These are phyloP conservation scores for Crithidia brevicula DNA, from an alignment of 208 protist species.

Conservation along the genomic window DNA sequence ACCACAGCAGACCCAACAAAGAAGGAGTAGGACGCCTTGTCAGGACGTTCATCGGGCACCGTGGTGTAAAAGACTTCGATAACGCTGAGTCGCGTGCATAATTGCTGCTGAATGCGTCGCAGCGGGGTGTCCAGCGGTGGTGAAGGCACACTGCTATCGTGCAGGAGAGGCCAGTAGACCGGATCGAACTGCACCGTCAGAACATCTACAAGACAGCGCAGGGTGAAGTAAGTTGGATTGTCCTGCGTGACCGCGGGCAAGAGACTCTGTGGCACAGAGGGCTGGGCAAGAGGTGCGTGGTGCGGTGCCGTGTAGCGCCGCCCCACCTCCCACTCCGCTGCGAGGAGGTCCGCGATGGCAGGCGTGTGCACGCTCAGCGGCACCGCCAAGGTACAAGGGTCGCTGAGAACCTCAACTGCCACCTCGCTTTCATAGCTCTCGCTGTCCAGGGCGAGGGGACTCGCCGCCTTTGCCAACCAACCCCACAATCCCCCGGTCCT, in stretches of 20 bases:
- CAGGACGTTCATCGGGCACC: constrained; percentile 19
- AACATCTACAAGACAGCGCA: constrained; percentile 4
- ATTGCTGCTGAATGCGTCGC: constrained; percentile 14
- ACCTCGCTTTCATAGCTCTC: neutral
- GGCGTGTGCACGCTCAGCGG: neutral
- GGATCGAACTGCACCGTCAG: constrained; percentile 18
- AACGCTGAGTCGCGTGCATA: constrained; percentile 8
- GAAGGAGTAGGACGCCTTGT: constrained; percentile 46
- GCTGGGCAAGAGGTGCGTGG: constrained; percentile 2
- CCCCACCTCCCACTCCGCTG: constrained; percentile 29
- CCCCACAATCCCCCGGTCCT: constrained; percentile 4
- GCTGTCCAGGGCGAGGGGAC: no score
- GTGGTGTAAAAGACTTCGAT: constrained; percentile 31
- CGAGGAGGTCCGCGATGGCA: constrained; percentile 15
- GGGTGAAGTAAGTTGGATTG: constrained; percentile 23
- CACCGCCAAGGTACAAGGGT: neutral
- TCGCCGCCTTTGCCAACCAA: constrained; percentile 1
- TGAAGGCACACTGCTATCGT: constrained; percentile 26
- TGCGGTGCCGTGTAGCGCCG: constrained; percentile 16
- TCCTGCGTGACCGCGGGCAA: constrained; percentile 8
- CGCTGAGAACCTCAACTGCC: neutral
- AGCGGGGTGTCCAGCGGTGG: constrained; percentile 24
- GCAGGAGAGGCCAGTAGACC: constrained; percentile 27
- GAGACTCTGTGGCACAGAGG: constrained; percentile 10
- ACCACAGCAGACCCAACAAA: constrained; percentile 41